Conservation (phyloP, 345 rosid genomes). For the Eucalyptus marginata region DNA sequence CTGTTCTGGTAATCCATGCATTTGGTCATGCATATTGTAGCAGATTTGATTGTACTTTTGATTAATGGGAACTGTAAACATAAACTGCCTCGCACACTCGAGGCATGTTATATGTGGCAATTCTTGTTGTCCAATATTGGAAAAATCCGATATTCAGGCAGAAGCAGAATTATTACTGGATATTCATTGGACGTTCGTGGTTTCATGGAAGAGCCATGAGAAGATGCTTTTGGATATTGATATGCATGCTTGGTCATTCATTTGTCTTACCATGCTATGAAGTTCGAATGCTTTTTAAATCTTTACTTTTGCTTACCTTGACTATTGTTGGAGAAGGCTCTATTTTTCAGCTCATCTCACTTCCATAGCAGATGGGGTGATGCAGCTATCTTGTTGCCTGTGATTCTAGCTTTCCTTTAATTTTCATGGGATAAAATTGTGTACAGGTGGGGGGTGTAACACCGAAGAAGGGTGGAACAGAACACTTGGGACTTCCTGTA, state of each 20-base stretch:
- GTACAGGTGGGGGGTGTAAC: slow-evolving; percentile 91
- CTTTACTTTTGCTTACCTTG: neutral
- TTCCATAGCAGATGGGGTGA: neutral
- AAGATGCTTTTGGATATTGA: neutral
- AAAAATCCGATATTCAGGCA: neutral
- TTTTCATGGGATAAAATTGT: neutral
- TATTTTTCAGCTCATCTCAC: neutral
- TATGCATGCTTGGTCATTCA: neutral
- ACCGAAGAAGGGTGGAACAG: slow-evolving; percentile 96
- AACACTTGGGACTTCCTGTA: slow-evolving; percentile 93
- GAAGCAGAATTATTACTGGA: neutral
- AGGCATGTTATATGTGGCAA: neutral
- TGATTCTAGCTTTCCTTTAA: neutral
- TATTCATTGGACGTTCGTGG: neutral
- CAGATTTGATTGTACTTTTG: neutral
- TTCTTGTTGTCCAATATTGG: neutral
- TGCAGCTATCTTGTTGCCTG: neutral
- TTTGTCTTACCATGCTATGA: neutral
- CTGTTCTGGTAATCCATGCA: neutral
- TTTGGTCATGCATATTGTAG: neutral
- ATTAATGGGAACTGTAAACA: neutral
- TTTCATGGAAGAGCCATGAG: neutral
- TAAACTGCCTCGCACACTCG: neutral
- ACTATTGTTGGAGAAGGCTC: neutral
- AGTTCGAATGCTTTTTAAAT: neutral